A percentile compares a stretch with the other conserved stretches of the same genome.
Conservation (phyloP, 148 eudicot genomes). For the Nepenthes mirabilis region DNA sequence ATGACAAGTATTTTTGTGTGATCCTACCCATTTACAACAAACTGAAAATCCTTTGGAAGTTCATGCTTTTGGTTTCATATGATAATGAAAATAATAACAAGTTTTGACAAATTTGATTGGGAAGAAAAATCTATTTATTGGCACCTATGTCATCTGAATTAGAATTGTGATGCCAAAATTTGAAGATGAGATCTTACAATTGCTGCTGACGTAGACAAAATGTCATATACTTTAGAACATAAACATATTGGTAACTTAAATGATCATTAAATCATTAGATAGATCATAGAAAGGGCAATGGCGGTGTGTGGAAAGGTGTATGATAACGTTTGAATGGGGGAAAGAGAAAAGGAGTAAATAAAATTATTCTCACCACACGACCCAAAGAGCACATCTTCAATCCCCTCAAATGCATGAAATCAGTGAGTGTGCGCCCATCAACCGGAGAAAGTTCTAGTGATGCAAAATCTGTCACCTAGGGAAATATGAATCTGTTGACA, state of each 20-base stretch:
- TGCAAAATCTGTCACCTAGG: conserved; percentile 88
- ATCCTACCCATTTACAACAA: not conserved
- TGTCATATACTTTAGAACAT: too few relatives aligned
- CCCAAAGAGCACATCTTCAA: conserved; percentile 85
- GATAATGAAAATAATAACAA: not conserved
- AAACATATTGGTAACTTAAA: too few relatives aligned
- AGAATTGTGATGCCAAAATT: too few relatives aligned
- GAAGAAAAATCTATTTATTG: too few relatives aligned
- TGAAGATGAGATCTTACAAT: too few relatives aligned
- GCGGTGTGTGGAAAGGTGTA: too few relatives aligned
- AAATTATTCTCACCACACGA: conserved; percentile 56
- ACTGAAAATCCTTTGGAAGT: not conserved
- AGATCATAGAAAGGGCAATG: not conserved
- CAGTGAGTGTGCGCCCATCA: conserved; percentile 96
- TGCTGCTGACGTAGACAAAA: too few relatives aligned
- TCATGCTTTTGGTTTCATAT: not conserved
- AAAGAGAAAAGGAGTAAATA: conserved; percentile 3
- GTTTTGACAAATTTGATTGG: not conserved
- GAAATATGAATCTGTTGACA: conserved; percentile 3
- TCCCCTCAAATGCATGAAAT: conserved; percentile 98
- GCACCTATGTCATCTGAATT: too few relatives aligned
- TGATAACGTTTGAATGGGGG: not conserved
- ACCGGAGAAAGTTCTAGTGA: conserved; percentile 99
- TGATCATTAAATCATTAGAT: not conserved
- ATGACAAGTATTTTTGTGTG: too few relatives aligned